Evolutionary conservation across 345 rosid species (phyloP), one percentile per base, ranked within the genome.

Genomic region (Boechera divaricarpa): DNA sequence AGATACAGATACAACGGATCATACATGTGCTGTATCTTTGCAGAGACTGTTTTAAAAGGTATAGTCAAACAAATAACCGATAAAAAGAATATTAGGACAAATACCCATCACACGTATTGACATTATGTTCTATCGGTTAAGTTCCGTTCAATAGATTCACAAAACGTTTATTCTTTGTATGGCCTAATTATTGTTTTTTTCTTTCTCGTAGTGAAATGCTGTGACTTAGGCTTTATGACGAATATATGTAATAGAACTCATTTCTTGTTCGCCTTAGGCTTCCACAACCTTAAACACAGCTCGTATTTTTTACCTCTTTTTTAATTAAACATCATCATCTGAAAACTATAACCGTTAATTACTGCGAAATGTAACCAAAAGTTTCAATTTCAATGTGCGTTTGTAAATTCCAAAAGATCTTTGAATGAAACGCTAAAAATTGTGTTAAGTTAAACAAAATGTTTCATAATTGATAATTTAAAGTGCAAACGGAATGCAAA

Each of bases 41-140:
- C 73, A 48, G 79, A 66, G 10, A 39, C 35, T 69, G 55, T 60
- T 24, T 76, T 52, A 31, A 29, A 67, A 68, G 45, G 53, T 63
- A 61, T 61, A 55, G 71, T 70, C 80, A 77, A 70, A 77, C 76
- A 63, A 39, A 54, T 55, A 77, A 38, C 58, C 11, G 65, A 63
- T 70, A 24, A 41, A 53, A 53, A 44, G 80, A 70, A 63, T 44
- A 63, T 70, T 63, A 70, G 72, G 76, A 77, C 76, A 77, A 0
- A 63, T 45, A 32, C 76, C 71, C 66, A 70, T 77, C 80, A 77
- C 76, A 55, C 71, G 60, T 63, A 77, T 44, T 70, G 80, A 55
- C 80, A 70, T 65, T 54, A 63, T 77, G 71, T 63, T 77, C 72
- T 44, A 26, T 55, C 76, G 51, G 76, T 55, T 63, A 61, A 26